Base-by-base conservation (phyloP, 1,139 yeast genomes). In the Martiniozyma asiatica region DNA sequence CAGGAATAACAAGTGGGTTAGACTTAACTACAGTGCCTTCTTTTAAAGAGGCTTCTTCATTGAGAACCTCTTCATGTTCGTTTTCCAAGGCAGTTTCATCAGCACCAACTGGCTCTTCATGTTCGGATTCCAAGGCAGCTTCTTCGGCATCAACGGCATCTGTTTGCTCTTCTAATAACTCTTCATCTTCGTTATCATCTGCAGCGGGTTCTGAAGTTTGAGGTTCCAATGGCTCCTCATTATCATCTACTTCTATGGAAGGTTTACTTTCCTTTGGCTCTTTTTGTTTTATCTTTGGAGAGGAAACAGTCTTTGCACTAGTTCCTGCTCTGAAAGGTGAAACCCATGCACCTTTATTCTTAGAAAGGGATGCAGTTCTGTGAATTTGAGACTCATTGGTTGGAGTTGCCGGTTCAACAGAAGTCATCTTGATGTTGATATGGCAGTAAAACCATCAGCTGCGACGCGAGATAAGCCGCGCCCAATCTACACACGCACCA, bases 251-350 rank as follows among this genome's bases (percentile, higher is more conserved):
- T n/a, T 32, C 31, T 5, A 20, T 27, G n/a, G 54, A 51, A n/a
- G 58, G 56, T 30, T 53, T 63, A 40, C 58, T 54, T 8, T 63
- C 56, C 21, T 67, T 65, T 43, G 61, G 68, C 24, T 59, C 61
- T 44, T 7, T 23, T 14, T 18, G 30, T 14, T 19, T 22, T 8
- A 14, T 64, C 66, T n/a, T 27, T 12, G 32, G 29, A 12, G 25
- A 22, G 22, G 38, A 25, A 22, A 32, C 23, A 11, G 25, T 20
- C 20, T 32, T 30, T 16, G 33, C 27, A 21, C 24, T 20, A 11
- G 31, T 22, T 22, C 30, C 35, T 8, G 28, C 12, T 12, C 31
- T 22, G 14, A 23, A 23, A 11, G 31, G 31, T 8, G 31, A 22
- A 15, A 15, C 21, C 31, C 26, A 22, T n/a, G n/a, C n/a, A 3